Percentiles rank a stretch among this genome's conserved stretches.
Evolutionary conservation across 257 asterid genomes (phyloP).

Genomic region (Solanum virginianum): DNA sequence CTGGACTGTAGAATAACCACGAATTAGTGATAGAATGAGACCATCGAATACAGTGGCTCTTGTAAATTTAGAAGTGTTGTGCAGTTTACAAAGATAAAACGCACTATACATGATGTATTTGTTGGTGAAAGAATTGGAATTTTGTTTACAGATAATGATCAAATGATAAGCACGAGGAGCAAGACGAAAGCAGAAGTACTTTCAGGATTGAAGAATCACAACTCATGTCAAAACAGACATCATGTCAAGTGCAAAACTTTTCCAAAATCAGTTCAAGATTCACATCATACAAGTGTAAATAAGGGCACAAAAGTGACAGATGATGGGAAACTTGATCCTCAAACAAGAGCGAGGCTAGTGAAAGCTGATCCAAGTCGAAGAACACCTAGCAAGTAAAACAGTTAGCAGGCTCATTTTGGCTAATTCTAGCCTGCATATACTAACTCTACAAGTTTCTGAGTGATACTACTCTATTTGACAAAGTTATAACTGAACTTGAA

Average conservation of each 20-base stretch:
- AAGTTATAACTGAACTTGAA: neutral
- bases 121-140: neutral
- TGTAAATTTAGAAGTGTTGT: neutral
- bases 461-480: neutral
- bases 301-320: conserved; percentile 12
- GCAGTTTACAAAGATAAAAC: neutral
- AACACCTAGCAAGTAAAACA: neutral
- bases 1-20: neutral
- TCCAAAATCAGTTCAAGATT: conserved; percentile 33
- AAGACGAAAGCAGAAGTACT: conserved; percentile 24
- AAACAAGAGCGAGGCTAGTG: conserved; percentile 18
- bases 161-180: conserved; percentile 33
- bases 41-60: neutral
- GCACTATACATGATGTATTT: neutral
- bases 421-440: neutral
- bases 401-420: neutral
- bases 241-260: conserved; percentile 28
- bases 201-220: conserved; percentile 26
- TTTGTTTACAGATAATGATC: conserved; percentile 53
- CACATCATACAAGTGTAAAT: conserved; percentile 12
- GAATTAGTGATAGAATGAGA: neutral
- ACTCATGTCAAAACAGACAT: conserved; percentile 31
- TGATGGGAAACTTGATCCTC: conserved; percentile 11
- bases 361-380: conserved; percentile 12
- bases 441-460: neutral